Conservation (phyloP, 495 filamentous ascomycete genomes). For the Elaphomyces granulatus region DNA sequence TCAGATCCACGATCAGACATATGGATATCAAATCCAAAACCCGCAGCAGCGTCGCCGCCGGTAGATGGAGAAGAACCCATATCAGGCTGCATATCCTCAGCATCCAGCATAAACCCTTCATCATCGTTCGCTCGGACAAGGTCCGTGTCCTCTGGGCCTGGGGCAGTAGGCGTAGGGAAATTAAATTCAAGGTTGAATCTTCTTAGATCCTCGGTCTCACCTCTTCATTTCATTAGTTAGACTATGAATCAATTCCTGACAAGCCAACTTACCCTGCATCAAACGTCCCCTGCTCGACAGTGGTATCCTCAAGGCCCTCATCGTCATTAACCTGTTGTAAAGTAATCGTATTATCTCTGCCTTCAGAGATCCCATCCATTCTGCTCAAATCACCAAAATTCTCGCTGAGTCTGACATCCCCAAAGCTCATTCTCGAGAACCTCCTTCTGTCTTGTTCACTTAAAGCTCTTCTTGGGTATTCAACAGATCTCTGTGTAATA, state of each 20-base stretch:
- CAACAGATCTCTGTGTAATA: constrained; percentile 52
- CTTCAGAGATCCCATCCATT: constrained; percentile 37
- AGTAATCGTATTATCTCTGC: constrained; percentile 29
- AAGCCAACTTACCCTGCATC: constrained; percentile 26
- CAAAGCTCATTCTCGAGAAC: constrained; percentile 40
- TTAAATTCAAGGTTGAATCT: constrained; percentile 30
- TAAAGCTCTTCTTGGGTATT: constrained; percentile 47
- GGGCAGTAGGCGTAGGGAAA: constrained; percentile 26
- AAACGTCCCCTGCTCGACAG: constrained; percentile 25
- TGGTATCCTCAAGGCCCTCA: constrained; percentile 14
- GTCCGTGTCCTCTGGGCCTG: constrained; percentile 17
- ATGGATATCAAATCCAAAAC: constrained; percentile 20
- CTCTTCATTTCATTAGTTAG: constrained; percentile 25
- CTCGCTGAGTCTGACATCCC: constrained; percentile 48
- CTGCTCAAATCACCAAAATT: constrained; percentile 36
- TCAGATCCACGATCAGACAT: constrained; percentile 17
- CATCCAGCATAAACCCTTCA: constrained; percentile 25
- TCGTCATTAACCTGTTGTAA: constrained; percentile 22
- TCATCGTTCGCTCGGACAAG: constrained; percentile 21
- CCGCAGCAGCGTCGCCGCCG: constrained; percentile 15
- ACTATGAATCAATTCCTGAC: background rate
- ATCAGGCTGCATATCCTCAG: constrained; percentile 21
- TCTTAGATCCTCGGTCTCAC: constrained; percentile 34
- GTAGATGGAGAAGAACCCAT: constrained; percentile 11
- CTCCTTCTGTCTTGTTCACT: constrained; percentile 35